phyloP scores from a whole-genome alignment of 345 rosid species.

The Hibiscus trionum region DNA sequence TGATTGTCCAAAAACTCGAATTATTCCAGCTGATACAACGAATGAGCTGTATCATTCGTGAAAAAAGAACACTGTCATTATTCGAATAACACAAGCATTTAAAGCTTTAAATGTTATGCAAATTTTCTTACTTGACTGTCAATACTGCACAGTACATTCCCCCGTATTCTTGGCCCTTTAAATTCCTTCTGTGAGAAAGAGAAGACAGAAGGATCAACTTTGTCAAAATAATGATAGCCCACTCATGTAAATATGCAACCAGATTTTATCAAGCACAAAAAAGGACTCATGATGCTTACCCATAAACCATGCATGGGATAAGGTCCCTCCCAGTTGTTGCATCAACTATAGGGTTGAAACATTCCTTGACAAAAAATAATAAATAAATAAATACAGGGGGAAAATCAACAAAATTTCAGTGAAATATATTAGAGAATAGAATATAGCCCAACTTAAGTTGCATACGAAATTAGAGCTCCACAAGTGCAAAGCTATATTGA shows the following conservation, averaged over 20 bases:
- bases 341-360: slow-evolving; percentile 86
- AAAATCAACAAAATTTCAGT: not conserved
- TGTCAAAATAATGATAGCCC: not conserved
- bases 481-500: not conserved
- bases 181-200: slow-evolving; percentile 37
- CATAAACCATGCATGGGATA: slow-evolving; percentile 86
- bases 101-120: slow-evolving; percentile 7
- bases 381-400: no score
- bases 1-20: slow-evolving; percentile 75
- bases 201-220: not conserved
- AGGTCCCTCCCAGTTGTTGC: slow-evolving; percentile 65
- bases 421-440: not conserved
- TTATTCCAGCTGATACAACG: slow-evolving; percentile 73
- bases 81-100: not conserved
- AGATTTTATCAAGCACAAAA: not conserved
- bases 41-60: slow-evolving; percentile 40
- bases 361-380: not conserved
- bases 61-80: slow-evolving; percentile 2
- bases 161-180: slow-evolving; percentile 76
- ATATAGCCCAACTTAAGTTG: not conserved
- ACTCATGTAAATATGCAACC: not conserved
- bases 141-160: slow-evolving; percentile 89
- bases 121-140: slow-evolving; percentile 63
- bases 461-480: not conserved
- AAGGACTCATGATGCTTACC: slow-evolving; percentile 44